Evolutionary conservation across 352 stramenopile species (phyloP).

Genomic region (Phytopythium sindhum): DNA sequence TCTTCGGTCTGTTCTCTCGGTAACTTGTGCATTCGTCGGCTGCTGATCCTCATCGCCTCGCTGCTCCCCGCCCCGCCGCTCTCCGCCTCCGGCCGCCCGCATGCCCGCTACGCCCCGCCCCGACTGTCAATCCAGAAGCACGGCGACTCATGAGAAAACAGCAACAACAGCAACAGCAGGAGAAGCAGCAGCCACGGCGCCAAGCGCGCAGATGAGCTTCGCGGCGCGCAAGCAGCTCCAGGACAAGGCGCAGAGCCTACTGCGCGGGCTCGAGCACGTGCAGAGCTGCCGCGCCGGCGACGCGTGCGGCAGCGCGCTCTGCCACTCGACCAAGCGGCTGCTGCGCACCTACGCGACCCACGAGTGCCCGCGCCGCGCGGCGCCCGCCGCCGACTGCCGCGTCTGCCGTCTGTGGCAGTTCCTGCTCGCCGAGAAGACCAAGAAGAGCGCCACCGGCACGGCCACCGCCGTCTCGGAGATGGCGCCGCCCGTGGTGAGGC

Average conservation of each 20-base stretch:
- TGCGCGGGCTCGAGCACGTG: constrained; percentile 65
- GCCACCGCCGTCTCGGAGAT: background rate
- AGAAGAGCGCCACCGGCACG: background rate
- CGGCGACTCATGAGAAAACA: constrained; percentile 6
- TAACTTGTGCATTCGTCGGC: too few species aligned
- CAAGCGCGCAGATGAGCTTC: constrained; percentile 12
- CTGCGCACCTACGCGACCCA: constrained; percentile 66
- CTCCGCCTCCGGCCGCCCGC: background rate
- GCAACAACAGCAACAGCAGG: background rate
- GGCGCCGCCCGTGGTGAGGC: background rate
- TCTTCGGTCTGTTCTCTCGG: too few species aligned
- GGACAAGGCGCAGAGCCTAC: constrained; percentile 57
- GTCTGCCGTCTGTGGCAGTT: constrained; percentile 79
- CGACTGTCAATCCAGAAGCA: background rate
- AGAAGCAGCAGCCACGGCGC: background rate
- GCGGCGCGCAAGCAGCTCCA: constrained; percentile 57
- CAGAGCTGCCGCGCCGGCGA: constrained; percentile 44
- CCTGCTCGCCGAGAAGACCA: constrained; percentile 30
- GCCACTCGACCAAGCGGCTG: constrained; percentile 62
- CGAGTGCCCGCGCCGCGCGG: constrained; percentile 30
- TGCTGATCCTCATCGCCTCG: too few species aligned
- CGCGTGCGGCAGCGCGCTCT: constrained; percentile 65
- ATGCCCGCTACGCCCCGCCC: constrained; percentile 7
- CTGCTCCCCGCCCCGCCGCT: background rate
- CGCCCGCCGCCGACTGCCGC: constrained; percentile 35